Base-by-base conservation (phyloP, 2,329 filamentous ascomycete genomes). In the Fusarium miscanthi region DNA sequence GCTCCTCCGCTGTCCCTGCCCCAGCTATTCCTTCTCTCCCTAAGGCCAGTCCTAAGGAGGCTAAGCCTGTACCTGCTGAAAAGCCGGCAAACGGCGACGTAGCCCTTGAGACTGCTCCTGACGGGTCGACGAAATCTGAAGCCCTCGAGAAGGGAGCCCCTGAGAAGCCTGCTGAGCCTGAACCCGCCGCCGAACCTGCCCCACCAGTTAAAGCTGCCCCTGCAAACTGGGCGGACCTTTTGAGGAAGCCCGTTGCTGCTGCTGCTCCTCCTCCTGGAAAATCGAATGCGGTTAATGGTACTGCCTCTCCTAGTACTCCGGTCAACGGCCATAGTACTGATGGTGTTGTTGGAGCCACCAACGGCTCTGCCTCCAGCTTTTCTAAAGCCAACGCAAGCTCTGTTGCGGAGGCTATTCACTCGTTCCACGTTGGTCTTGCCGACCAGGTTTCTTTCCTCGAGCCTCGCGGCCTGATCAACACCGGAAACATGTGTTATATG, bases 401-500 rank as follows among this genome's bases (percentile, higher is more conserved):
- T 23, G 85, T 97, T 57, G 91, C 90, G 7, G 93, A 98, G 75
- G 93, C 93, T 40, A 86, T 99, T 58, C 88, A 88, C 54, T 88
- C 89, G 33, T 96, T 95, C 80, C 89, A 88, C 59, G 90, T 94
- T 30, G 87, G 89, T 63, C 85, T 86, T 41, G 87, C 87, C 41
- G 84, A 88, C 37, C 93, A 92, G 77, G 85, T 95, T 74, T 87
- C 92, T 23, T 98, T 98, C 78, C 87, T 99, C 56, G 94, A 98
- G 83, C 96, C 96, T 56, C 90, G 95, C 74, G 96, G 96, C 53
- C 88, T 99, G 78, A 93, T 97, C 75, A 99, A 99, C 83, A 97
- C 95, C 43, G 96, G 96, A 54, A 98, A 99, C 80, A 97, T 98
- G 93, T 99, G 96, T 83, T 99, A 99, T 84, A 98, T 99, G 96